A percentile compares a stretch with the other conserved stretches of the same genome.
Evolutionary conservation across 805 yeast species (phyloP).

Genomic region (Wickerhamiella sergipiensis): DNA sequence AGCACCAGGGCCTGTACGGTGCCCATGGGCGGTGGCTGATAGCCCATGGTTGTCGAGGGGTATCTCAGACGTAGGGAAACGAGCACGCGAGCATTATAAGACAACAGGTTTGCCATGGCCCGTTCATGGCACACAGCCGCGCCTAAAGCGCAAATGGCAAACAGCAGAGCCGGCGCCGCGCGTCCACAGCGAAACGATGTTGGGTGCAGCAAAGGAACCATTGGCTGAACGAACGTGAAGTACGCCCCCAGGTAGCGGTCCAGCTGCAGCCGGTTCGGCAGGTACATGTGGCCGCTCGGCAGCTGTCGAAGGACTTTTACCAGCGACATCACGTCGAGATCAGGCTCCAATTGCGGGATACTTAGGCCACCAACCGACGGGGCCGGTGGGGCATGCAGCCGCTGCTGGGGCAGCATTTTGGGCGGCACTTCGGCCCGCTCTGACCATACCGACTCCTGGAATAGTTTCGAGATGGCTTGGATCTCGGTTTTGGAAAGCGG

Average conservation of each 20-base stretch:
- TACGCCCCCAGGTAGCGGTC: conserved; percentile 23
- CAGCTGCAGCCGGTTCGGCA: conserved; percentile 18
- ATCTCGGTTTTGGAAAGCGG: conserved; percentile 4
- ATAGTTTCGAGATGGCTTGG: not conserved
- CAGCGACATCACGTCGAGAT: conserved; percentile 1
- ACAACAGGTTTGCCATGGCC: conserved; percentile 12
- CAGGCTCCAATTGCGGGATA: conserved; percentile 6
- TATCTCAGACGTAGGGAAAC: conserved; percentile 7
- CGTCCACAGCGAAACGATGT: conserved; percentile 22
- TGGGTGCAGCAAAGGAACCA: conserved; percentile 23
- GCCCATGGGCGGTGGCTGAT: not conserved
- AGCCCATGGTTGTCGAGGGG: not conserved
- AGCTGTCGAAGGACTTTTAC: conserved; percentile 6
- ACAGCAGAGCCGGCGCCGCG: conserved; percentile 21
- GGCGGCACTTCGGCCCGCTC: not conserved
- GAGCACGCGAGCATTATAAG: conserved; percentile 18
- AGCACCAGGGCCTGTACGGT: not conserved
- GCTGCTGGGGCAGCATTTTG: not conserved
- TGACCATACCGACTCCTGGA: not conserved
- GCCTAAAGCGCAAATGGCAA: conserved; percentile 24
- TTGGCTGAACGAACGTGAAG: conserved; percentile 23
- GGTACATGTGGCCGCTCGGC: not conserved
- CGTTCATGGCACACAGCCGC: conserved; percentile 21
- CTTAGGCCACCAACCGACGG: not conserved
- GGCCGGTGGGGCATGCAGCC: not conserved